Conservation (phyloP, 495 filamentous ascomycete species). For the Cercophora scortea region DNA sequence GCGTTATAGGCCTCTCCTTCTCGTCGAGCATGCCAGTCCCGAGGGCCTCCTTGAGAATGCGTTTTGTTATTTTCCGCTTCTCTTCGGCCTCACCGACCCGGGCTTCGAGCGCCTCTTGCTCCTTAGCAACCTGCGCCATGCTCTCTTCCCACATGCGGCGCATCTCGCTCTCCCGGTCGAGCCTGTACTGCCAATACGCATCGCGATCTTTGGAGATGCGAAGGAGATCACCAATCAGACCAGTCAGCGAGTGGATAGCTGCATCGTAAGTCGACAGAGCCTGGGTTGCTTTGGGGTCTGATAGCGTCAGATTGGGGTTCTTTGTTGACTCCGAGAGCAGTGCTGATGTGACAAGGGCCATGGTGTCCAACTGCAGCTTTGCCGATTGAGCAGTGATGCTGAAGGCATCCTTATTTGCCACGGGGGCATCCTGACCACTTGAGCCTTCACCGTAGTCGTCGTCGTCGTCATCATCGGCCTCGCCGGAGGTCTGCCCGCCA, state of each 20-base stretch:
- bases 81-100: slow-evolving; percentile 83
- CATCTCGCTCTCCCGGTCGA: slow-evolving; percentile 81
- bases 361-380: slow-evolving; percentile 81
- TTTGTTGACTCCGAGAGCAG: slow-evolving; percentile 63
- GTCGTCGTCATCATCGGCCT: slow-evolving; percentile 57
- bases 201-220: slow-evolving; percentile 91
- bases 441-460: slow-evolving; percentile 78
- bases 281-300: slow-evolving; percentile 66
- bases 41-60: slow-evolving; percentile 79
- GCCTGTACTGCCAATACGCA: slow-evolving; percentile 90
- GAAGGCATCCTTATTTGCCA: slow-evolving; percentile 78
- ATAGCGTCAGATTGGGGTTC: slow-evolving; percentile 61
- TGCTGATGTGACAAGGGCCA: slow-evolving; percentile 75
- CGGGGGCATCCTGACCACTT: slow-evolving; percentile 66
- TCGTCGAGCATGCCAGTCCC: slow-evolving; percentile 47
- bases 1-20: slow-evolving; percentile 30
- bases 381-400: slow-evolving; percentile 94
- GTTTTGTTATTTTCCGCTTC: slow-evolving; percentile 83
- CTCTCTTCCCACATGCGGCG: slow-evolving; percentile 97
- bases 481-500: slow-evolving; percentile 1
- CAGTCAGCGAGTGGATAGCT: slow-evolving; percentile 80
- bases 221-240: slow-evolving; percentile 76
- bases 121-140: slow-evolving; percentile 86
- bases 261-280: slow-evolving; percentile 83
- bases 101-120: slow-evolving; percentile 85